phyloP scores from a whole-genome alignment of 148 eudicot genomes.

The Limonium bicolor region DNA sequence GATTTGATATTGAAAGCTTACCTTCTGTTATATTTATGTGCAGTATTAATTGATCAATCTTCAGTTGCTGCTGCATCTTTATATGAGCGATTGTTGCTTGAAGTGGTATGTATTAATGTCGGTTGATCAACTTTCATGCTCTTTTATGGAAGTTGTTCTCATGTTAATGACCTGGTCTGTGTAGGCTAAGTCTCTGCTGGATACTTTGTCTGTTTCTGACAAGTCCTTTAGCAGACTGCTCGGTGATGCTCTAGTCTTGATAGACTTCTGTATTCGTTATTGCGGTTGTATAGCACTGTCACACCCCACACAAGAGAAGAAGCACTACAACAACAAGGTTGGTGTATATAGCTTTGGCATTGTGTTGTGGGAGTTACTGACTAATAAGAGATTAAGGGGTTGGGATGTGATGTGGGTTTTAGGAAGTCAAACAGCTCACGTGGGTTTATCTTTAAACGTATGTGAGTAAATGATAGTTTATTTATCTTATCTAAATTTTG shows the following conservation, averaged over 20 bases:
- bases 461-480: no score
- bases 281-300: conserved; percentile 90
- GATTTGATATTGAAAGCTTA: no score
- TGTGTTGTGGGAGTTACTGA: conserved; percentile 85
- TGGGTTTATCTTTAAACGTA: no score
- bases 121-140: conserved; percentile 5
- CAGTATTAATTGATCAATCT: conserved; percentile 26
- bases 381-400: no score
- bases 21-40: no score
- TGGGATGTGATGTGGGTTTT: no score
- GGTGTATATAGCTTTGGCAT: conserved; percentile 95
- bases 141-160: not conserved
- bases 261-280: no score
- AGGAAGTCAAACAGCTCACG: no score
- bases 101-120: conserved; percentile 67
- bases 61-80: conserved; percentile 43
- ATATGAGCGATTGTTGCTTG: conserved; percentile 75
- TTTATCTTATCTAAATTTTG: no score
- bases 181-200: conserved; percentile 77
- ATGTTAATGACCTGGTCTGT: not conserved
- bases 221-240: conserved; percentile 88
- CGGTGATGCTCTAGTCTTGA: conserved; percentile 78
- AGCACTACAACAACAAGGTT: conserved; percentile 96
- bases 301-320: conserved; percentile 89
- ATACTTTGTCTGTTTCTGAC: conserved; percentile 68